Evolutionary conservation across 805 yeast species (phyloP).

Genomic region (Starmerella ratchasimensis): DNA sequence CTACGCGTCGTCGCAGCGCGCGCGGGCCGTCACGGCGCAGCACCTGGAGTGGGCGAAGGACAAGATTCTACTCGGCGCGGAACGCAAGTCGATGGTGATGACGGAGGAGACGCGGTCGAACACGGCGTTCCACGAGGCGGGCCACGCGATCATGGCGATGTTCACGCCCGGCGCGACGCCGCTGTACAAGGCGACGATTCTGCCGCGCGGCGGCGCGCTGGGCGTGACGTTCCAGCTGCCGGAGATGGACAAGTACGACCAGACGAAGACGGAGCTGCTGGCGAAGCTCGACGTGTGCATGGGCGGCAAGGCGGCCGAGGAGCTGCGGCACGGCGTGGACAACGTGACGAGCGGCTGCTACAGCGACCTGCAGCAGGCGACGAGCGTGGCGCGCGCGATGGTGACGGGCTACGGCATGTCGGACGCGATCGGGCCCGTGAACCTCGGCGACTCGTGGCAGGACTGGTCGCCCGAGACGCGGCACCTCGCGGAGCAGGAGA

Average conservation of each 20-base stretch:
- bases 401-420: conserved; percentile 96
- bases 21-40: conserved; percentile 73
- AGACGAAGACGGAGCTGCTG: conserved; percentile 74
- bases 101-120: conserved; percentile 87
- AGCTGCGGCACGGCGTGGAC: conserved; percentile 75
- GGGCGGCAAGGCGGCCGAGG: conserved; percentile 99
- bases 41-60: conserved; percentile 99
- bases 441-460: conserved; percentile 81
- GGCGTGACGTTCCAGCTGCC: conserved; percentile 97
- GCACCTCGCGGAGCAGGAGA: conserved; percentile 87
- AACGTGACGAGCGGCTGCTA: conserved; percentile 94
- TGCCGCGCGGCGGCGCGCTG: conserved; percentile 92
- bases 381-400: conserved; percentile 90
- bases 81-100: conserved; percentile 91
- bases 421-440: conserved; percentile 82
- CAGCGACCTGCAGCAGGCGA: conserved; percentile 78
- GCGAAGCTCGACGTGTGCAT: conserved; percentile 92
- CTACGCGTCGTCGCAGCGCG: conserved; percentile 84
- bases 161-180: conserved; percentile 90
- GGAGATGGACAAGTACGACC: conserved; percentile 94
- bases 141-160: conserved; percentile 97
- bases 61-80: conserved; percentile 95
- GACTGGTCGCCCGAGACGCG: conserved; percentile 84
- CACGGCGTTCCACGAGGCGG: conserved; percentile 98
- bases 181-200: conserved; percentile 86